phyloP scores from a whole-genome alignment of 208 protist genomes.

The Trypanosoma scelopori region DNA sequence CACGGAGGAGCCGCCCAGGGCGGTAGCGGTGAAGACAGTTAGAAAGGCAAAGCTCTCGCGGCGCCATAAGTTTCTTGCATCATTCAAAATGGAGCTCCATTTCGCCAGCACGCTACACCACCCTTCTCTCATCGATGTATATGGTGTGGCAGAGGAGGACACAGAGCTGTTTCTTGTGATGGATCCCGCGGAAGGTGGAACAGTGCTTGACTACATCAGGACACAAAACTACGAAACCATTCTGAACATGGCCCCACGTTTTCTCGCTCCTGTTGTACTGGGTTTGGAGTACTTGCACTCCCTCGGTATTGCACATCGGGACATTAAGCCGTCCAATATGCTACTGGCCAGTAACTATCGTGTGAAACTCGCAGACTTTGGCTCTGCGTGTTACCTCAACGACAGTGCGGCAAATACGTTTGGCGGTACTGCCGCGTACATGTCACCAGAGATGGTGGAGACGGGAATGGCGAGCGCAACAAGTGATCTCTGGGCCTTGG shows the following conservation, averaged over 20 bases:
- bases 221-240: conserved; percentile 51
- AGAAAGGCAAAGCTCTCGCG: conserved; percentile 51
- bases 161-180: conserved; percentile 70
- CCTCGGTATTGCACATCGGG: conserved; percentile 74
- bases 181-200: conserved; percentile 76
- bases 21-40: conserved; percentile 76
- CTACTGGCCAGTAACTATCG: conserved; percentile 65
- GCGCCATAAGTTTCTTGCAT: conserved; percentile 38
- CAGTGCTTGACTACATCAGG: conserved; percentile 58
- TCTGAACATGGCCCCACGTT: conserved; percentile 59
- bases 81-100: conserved; percentile 67
- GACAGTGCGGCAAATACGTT: conserved; percentile 53
- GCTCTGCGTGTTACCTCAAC: conserved; percentile 53
- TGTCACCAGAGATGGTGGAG: conserved; percentile 68
- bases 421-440: conserved; percentile 72
- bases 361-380: conserved; percentile 86
- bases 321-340: conserved; percentile 88
- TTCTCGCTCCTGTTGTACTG: conserved; percentile 79
- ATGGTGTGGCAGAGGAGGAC: conserved; percentile 61
- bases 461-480: conserved; percentile 57
- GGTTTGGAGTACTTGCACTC: conserved; percentile 74
- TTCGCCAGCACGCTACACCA: conserved; percentile 64
- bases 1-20: conserved; percentile 9
- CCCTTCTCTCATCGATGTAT: conserved; percentile 63
- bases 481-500: conserved; percentile 88